Evolutionary conservation across 257 asterid species (phyloP).

Genomic region (Solanum pinnatisectum): DNA sequence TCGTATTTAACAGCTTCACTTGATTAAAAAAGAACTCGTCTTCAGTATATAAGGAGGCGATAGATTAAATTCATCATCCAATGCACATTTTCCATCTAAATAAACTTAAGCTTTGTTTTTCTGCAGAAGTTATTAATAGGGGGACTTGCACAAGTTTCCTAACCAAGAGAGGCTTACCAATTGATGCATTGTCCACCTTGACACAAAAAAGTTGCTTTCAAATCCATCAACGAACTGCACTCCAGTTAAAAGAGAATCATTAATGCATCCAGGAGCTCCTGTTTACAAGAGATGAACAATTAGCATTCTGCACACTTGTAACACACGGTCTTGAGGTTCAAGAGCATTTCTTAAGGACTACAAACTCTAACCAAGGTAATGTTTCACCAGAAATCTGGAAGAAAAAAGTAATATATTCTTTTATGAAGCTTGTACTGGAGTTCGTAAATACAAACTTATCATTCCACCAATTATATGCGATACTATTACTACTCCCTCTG

Average conservation of each 20-base stretch:
- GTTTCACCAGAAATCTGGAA: not conserved
- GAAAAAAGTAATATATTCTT: not conserved
- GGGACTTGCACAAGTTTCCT: not conserved
- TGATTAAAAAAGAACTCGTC: not conserved
- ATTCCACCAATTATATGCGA: not conserved
- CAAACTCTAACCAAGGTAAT: not conserved
- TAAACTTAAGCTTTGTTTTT: not conserved
- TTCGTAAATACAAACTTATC: not conserved
- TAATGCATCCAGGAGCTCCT: constrained; percentile 86
- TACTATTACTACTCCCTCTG: not conserved
- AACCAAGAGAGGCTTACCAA: constrained; percentile 37
- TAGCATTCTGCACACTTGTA: not conserved
- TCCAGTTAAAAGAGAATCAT: constrained; percentile 72
- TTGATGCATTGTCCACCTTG: constrained; percentile 93
- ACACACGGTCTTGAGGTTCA: not conserved
- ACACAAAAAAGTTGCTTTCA: constrained; percentile 71
- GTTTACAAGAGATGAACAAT: constrained; percentile 8
- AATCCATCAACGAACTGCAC: constrained; percentile 85
- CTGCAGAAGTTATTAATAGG: not conserved
- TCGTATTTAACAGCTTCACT: not conserved
- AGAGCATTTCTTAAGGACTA: not conserved
- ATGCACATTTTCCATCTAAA: not conserved
- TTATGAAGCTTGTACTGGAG: not conserved
- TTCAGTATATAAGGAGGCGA: not conserved
- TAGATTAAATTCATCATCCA: not conserved